These are phyloP conservation scores for Pythium chondricola DNA, from an alignment of 352 stramenopile genomes.

Conservation along the genomic window DNA sequence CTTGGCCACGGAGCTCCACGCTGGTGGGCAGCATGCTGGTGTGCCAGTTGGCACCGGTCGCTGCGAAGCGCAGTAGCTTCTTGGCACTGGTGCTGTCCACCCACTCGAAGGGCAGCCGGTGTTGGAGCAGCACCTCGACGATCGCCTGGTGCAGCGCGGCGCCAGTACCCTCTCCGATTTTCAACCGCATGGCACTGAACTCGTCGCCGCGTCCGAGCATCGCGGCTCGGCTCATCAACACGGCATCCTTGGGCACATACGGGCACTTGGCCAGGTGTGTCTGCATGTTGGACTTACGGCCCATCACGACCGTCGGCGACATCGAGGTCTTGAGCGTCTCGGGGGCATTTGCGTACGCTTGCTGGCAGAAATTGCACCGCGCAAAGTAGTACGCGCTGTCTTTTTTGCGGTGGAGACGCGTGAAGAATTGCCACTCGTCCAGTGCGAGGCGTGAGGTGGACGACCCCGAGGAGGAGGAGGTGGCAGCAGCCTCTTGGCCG, in stretches of 20 bases:
- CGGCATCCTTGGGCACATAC: slow-evolving; percentile 51
- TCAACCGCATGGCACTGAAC: slow-evolving; percentile 11
- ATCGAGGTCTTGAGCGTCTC: slow-evolving; percentile 42
- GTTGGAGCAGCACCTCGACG: slow-evolving; percentile 56
- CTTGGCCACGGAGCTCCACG: slow-evolving; percentile 28
- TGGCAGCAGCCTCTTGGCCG: background rate
- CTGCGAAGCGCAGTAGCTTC: slow-evolving; percentile 36
- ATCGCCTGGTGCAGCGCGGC: slow-evolving; percentile 27
- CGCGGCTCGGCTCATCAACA: slow-evolving; percentile 19
- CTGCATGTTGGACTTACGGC: slow-evolving; percentile 80
- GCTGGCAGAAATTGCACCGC: slow-evolving; percentile 76
- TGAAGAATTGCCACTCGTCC: slow-evolving; percentile 79
- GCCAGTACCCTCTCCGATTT: slow-evolving; percentile 6
- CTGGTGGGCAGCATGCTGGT: slow-evolving; percentile 23
- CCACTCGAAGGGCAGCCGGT: slow-evolving; percentile 63
- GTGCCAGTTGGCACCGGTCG: slow-evolving; percentile 7
- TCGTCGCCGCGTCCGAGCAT: background rate
- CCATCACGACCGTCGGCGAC: slow-evolving; percentile 56
- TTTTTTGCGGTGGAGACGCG: slow-evolving; percentile 62
- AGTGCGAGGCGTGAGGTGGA: slow-evolving; percentile 37
- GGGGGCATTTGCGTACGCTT: slow-evolving; percentile 45
- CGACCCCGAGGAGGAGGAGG: background rate
- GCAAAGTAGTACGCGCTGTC: slow-evolving; percentile 72
- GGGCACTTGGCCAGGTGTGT: slow-evolving; percentile 74
- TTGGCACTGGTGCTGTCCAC: slow-evolving; percentile 43